Base-by-base conservation (phyloP, 345 rosid genomes). In the Litchi chinensis region DNA sequence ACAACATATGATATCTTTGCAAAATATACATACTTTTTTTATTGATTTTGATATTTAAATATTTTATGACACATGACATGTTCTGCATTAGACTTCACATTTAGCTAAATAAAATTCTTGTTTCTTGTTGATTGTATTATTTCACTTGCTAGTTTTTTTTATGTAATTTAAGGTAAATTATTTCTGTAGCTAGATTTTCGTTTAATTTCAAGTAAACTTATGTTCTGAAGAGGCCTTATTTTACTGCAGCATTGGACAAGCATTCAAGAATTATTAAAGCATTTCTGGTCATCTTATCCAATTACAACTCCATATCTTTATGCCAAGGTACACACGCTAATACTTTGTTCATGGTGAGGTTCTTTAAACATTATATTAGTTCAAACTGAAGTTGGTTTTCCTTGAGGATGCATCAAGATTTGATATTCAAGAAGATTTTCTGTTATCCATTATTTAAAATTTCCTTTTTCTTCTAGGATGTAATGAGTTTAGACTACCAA, bases 231-330 rank as follows among this genome's bases (percentile, higher is more conserved):
- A 43, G 66, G 71, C 19, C 18, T 39, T 77, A 62, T 48, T 70
- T 79, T 62, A 78, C 76, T 84, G 72, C 92, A 95, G 98, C 93
- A 87, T 62, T 92, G 93, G 95, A 83, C 87, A 9, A 90, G 97
- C 37, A 88, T 92, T 74, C 92, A 91, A 80, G 99, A 95, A 87
- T 79, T 93, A 69, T 86, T 90, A 83, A 88, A 75, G 82, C 97
- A 95, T 86, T 94, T 90, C 80, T 94, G 99, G 99, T 90, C 99
- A 74, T 96, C 98, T 16, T 96, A 91, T 89, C 99, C 99, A 24
- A 84, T 96, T 76, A 91, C 97, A 6, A 90, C 92, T 13, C 8
- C 89, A 16, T 84, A 91, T 87, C 95, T 96, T 76, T 85, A 87
- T 81, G 77, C 83, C 19, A 96, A 94, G 97, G 97, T 96, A 85